Evolutionary conservation across 192 early-diverging fungal genomes (phyloP).

Genomic region (Entophlyctis helioformis): DNA sequence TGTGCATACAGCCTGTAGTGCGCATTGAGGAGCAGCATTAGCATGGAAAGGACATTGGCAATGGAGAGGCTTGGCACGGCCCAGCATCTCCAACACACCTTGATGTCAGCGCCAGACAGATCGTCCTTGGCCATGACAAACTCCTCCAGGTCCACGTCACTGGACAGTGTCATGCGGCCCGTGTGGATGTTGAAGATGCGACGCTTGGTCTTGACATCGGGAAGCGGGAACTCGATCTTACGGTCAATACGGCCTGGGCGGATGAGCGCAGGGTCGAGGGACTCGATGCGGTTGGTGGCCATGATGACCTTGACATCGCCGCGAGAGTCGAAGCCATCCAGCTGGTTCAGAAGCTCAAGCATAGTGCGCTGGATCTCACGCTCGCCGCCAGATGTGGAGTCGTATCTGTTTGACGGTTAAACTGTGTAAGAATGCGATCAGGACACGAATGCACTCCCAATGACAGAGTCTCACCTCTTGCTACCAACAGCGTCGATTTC

Average conservation of each 20-base stretch:
- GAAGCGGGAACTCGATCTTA: constrained; percentile 98
- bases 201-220: constrained; percentile 94
- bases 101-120: constrained; percentile 95
- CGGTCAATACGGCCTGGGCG: constrained; percentile 96
- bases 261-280: constrained; percentile 93
- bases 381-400: constrained; percentile 89
- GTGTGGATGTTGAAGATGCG: constrained; percentile 96
- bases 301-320: constrained; percentile 98
- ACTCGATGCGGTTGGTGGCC: constrained; percentile 97
- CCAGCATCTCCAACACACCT: constrained; percentile 28
- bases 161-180: constrained; percentile 83
- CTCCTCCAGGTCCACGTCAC: constrained; percentile 96
- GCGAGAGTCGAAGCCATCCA: constrained; percentile 94
- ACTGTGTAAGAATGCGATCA: background rate
- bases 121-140: constrained; percentile 99
- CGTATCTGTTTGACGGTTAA: constrained; percentile 51
- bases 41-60: background rate
- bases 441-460: background rate
- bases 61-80: background rate
- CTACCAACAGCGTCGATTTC: constrained; percentile 98
- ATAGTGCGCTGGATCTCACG: constrained; percentile 96
- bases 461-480: constrained; percentile 45
- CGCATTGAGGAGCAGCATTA: no score
- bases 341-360: constrained; percentile 93
- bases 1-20: constrained; percentile 84